Evolutionary conservation across 179 eudicot species (phyloP).

Genomic region (Spergularia azorica): DNA sequence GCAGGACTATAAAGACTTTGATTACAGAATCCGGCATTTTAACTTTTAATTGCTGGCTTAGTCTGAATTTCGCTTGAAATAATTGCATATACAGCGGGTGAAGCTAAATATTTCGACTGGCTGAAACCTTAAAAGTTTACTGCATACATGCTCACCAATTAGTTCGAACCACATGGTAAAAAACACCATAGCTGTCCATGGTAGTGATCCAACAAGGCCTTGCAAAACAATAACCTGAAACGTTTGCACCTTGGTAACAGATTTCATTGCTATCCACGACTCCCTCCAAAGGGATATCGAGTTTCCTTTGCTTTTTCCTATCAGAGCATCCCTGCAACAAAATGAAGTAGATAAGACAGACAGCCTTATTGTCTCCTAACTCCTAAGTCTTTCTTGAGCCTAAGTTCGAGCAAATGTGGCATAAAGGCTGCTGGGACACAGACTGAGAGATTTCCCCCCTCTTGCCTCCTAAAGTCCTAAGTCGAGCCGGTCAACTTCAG

Average conservation of each 20-base stretch:
- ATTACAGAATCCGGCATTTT: no score
- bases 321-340: slow-evolving; percentile 49
- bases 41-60: no score
- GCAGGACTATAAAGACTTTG: no score
- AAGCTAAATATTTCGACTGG: no score
- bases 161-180: slow-evolving; percentile 92
- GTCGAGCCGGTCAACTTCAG: no score
- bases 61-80: no score
- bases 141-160: slow-evolving; percentile 63
- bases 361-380: no score
- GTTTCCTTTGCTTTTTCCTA: slow-evolving; percentile 38
- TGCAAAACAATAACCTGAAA: slow-evolving; percentile 94
- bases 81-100: neutral
- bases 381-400: no score
- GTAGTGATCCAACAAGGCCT: slow-evolving; percentile 91
- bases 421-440: no score
- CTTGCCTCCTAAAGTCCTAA: no score
- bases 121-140: neutral
- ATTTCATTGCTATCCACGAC: slow-evolving; percentile 75
- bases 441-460: no score
- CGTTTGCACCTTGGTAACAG: slow-evolving; percentile 69
- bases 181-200: slow-evolving; percentile 98
- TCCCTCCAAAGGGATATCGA: slow-evolving; percentile 65
- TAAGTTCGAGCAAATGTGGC: no score
- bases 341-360: neutral